Evolutionary conservation across 495 filamentous ascomycete species (phyloP).

Genomic region (Daldinia vernicosa): DNA sequence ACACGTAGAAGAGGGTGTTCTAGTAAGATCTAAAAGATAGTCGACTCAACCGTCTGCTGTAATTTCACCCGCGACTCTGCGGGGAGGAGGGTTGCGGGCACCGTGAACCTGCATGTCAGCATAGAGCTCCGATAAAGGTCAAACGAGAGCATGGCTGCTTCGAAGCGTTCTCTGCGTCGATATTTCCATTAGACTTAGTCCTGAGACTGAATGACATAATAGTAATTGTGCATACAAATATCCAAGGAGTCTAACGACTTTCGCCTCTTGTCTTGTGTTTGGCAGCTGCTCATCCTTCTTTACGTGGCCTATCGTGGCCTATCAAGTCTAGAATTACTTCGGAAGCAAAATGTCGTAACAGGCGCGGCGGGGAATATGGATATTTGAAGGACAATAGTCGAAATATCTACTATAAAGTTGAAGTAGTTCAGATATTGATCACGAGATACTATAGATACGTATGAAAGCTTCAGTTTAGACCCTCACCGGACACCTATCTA

Average conservation of each 20-base stretch:
- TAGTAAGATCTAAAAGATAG: conserved; percentile 47
- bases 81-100: conserved; percentile 21
- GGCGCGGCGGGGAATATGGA: not conserved
- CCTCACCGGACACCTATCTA: not conserved
- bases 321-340: not conserved
- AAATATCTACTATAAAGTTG: too few species aligned
- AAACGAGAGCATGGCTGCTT: conserved; percentile 43
- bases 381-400: not conserved
- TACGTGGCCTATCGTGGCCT: not conserved
- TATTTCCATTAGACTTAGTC: not conserved
- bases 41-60: conserved; percentile 31
- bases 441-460: too few species aligned
- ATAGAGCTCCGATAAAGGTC: conserved; percentile 48
- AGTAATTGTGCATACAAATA: conserved; percentile 14
- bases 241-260: conserved; percentile 25
- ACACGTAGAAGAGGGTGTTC: conserved; percentile 45
- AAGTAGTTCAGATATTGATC: too few species aligned
- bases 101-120: conserved; percentile 46
- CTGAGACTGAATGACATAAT: not conserved
- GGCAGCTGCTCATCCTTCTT: conserved; percentile 1
- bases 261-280: conserved; percentile 15
- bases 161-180: conserved; percentile 35
- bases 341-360: not conserved
- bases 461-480: not conserved
- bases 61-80: conserved; percentile 7